Base-by-base conservation (phyloP, 2,329 filamentous ascomycete species). In the Nemania diffusa region DNA sequence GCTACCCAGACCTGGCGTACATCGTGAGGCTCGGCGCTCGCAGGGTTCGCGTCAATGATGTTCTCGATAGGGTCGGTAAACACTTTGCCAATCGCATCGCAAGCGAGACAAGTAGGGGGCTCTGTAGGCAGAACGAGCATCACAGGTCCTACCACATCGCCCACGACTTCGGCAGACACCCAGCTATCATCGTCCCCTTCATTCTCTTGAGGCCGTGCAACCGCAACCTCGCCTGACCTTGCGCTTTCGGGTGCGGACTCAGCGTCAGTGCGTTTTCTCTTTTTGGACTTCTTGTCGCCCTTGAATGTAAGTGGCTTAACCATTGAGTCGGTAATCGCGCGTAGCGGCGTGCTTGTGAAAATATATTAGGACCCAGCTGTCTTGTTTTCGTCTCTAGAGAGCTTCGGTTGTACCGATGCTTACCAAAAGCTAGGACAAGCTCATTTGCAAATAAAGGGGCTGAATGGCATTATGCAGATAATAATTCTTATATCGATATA, bases 1-100 rank as follows among this genome's bases (percentile, higher is more conserved):
- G 92, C 93, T 71, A 98, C 88, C 92, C 95, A 99, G 17, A 99
- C 96, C 82, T 97, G 94, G 68, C 95, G 86, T 67, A 98, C 94
- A 78, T 98, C 94, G 79, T 97, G 94, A 57, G 96, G 96, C 81
- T 99, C 96, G 8, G 95, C 93, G 5, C 90, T 97, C n/a, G 85
- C 79, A 2, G 92, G 87, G 77, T 97, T 91, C 27, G 85, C 89
- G 64, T 97, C 94, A 67, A 97, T 87, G 40, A 97, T 90, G 77
- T 98, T 97, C 83, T 97, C 93, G 57, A 99, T 83, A 15, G 85
- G 82, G 73, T 92, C 89, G 5, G 92, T 86, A 79, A 97, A 99
- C 17, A 98, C 91, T 76, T 92, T 92, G 66, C 96, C 96, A 69
- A 89, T 91, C 48, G 92, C 89, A 77, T 99, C 96, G 81, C 92